Evolutionary conservation across 768 basidiomycete genomes (phyloP), one percentile per base, ranked within the genome.

Genomic region (Hirschioporus abietinus): DNA sequence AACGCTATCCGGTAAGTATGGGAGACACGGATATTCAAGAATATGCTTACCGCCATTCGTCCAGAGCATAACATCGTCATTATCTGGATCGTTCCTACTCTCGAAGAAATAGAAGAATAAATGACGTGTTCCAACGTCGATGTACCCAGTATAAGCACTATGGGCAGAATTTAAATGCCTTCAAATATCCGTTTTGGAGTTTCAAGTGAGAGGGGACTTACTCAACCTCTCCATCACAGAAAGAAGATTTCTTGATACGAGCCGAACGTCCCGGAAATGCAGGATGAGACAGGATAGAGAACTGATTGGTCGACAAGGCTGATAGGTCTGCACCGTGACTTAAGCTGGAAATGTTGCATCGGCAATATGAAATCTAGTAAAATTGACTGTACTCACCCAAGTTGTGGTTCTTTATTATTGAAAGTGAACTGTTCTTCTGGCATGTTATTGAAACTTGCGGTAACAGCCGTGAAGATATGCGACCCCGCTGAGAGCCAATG

Each of bases 91-190:
- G 62, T 79, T 79, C 68, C 90, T 77, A 68, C 85, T 87, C 75
- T 91, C 88, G 74, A 91, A 91, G 76, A 91, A 91, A 75, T 89
- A 89, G 78, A 91, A 90, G 75, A 88, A 88, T 58, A 88, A 64
- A 68, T 88, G 88, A 65, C 86, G 83, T n/a, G 86, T 85, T 72
- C 85, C 78, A 59, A 88, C 80, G 67, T 89, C 88, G 65, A 90
- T 87, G 69, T 89, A 89, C 10, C 88, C 88, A 0, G 87, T 88
- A 72, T 86, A 89, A 0, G 82, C 76, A 23, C 85, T 88, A 18
- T n/a, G 58, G 58, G 58, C 7, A 3, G 58, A n/a, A 4, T n/a
- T n/a, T n/a, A 3, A 26, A n/a, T 7, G 9, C 25, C 2, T 9
- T n/a, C 7, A 26, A n/a, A 9, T 9, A 4, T n/a, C n/a, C 25